Evolutionary conservation across 495 filamentous ascomycete genomes (phyloP).

Genomic region (Oleoguttula mirabilis): DNA sequence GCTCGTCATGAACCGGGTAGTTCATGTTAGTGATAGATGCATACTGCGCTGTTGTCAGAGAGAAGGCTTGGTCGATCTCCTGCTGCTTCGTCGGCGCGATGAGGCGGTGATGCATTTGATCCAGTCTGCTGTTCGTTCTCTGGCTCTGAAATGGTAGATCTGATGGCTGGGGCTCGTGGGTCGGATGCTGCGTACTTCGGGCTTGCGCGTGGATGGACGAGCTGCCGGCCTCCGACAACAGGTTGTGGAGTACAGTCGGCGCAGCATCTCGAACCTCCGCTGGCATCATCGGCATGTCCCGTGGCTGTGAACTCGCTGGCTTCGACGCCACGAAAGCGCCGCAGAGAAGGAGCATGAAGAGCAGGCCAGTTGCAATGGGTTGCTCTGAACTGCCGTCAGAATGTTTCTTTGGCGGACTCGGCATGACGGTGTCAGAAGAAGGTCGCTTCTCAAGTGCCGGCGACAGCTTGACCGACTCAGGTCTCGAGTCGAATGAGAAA

Average conservation of each 20-base stretch:
- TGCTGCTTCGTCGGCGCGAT: conserved; percentile 71
- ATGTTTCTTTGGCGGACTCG: conserved; percentile 45
- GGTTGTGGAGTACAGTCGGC: conserved; percentile 74
- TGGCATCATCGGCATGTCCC: conserved; percentile 67
- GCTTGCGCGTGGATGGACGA: neutral
- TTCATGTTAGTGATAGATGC: conserved; percentile 67
- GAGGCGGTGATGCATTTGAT: conserved; percentile 61
- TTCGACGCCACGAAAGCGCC: conserved; percentile 95
- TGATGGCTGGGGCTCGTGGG: conserved; percentile 18
- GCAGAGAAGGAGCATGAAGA: conserved; percentile 74
- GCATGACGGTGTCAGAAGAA: conserved; percentile 34
- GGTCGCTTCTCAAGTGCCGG: conserved; percentile 14
- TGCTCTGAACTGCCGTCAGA: conserved; percentile 35
- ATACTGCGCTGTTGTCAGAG: conserved; percentile 76
- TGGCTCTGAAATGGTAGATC: conserved; percentile 11
- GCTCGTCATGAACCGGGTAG: conserved; percentile 30
- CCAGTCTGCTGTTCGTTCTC: conserved; percentile 42
- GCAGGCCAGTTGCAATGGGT: conserved; percentile 29
- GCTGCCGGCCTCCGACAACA: conserved; percentile 69
- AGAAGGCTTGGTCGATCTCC: conserved; percentile 79
- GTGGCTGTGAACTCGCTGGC: conserved; percentile 45
- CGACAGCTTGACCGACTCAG: conserved; percentile 11
- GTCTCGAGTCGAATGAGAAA: conserved; percentile 38
- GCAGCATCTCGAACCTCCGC: conserved; percentile 90
- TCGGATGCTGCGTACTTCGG: neutral